phyloP scores from a whole-genome alignment of 495 filamentous ascomycete genomes.

The Podospora comata region DNA sequence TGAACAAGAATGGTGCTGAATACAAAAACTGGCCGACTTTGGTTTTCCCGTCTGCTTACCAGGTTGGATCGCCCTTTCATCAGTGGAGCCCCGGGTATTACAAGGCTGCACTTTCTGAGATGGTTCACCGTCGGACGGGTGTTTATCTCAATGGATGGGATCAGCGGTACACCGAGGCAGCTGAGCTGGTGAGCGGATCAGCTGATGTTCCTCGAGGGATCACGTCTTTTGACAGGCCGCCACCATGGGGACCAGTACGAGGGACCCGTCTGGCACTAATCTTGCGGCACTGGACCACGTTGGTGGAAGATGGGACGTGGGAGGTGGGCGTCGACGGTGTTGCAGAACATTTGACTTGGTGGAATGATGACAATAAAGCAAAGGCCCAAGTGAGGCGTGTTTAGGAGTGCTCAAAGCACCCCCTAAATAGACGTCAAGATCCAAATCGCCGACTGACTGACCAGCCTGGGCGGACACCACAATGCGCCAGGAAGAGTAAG shows the following conservation, averaged over 20 bases:
- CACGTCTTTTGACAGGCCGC: neutral
- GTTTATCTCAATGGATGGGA: neutral
- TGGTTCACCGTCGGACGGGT: too few species aligned
- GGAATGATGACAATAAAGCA: neutral
- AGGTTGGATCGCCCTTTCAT: too few species aligned
- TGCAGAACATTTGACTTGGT: neutral
- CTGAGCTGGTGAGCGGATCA: neutral
- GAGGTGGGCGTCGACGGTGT: neutral
- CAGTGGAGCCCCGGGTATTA: too few species aligned
- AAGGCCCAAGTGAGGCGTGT: neutral
- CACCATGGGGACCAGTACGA: neutral
- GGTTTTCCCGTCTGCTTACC: too few species aligned
- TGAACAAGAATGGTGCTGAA: too few species aligned
- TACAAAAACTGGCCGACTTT: too few species aligned
- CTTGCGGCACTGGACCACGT: neutral
- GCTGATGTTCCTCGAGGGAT: neutral
- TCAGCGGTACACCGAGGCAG: neutral
- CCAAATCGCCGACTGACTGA: neutral
- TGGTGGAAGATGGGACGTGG: neutral
- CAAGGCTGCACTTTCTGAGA: too few species aligned
- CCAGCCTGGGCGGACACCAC: conserved; percentile 7
- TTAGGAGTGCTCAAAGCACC: neutral
- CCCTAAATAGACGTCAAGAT: neutral
- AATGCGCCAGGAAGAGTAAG: neutral
- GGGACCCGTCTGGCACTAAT: neutral